phyloP scores from a whole-genome alignment of 768 basidiomycete genomes.

The Pleurotus tuoliensis region DNA sequence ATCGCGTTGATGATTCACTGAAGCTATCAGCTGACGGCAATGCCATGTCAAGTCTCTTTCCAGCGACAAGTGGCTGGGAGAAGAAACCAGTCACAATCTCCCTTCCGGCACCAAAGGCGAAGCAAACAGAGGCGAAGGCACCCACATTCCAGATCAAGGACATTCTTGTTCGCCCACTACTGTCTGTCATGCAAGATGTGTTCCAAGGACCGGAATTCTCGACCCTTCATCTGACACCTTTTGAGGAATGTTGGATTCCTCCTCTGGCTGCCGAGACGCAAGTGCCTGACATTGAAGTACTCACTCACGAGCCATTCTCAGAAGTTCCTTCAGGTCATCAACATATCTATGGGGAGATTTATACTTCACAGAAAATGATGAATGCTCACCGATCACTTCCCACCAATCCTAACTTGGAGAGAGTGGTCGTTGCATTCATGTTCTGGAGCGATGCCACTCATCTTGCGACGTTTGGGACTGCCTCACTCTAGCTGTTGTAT shows the following conservation, averaged over 20 bases:
- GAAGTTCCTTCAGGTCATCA: slow-evolving; percentile 7
- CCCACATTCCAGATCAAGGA: background rate
- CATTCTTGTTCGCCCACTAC: background rate
- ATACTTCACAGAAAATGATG: slow-evolving; percentile 14
- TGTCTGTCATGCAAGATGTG: background rate
- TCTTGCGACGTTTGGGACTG: slow-evolving; percentile 20
- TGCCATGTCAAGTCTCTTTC: background rate
- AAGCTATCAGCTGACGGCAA: slow-evolving; percentile 8
- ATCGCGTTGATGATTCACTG: background rate
- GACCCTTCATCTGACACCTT: background rate
- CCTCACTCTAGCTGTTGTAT: slow-evolving; percentile 29
- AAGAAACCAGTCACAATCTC: background rate
- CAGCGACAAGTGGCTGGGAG: background rate
- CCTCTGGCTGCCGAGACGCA: background rate
- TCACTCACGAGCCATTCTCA: background rate
- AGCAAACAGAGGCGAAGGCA: background rate
- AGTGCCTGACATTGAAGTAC: slow-evolving; percentile 17
- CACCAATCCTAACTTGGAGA: slow-evolving; percentile 10
- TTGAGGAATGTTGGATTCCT: slow-evolving; percentile 4
- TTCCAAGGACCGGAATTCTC: background rate
- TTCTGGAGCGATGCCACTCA: slow-evolving; percentile 26
- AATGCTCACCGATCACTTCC: slow-evolving; percentile 9
- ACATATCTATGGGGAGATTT: slow-evolving; percentile 18
- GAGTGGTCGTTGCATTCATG: slow-evolving; percentile 19
- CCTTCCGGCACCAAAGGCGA: background rate